Conservation (phyloP, 2,329 filamentous ascomycete genomes). For the Penicillium sclerotiorum region DNA sequence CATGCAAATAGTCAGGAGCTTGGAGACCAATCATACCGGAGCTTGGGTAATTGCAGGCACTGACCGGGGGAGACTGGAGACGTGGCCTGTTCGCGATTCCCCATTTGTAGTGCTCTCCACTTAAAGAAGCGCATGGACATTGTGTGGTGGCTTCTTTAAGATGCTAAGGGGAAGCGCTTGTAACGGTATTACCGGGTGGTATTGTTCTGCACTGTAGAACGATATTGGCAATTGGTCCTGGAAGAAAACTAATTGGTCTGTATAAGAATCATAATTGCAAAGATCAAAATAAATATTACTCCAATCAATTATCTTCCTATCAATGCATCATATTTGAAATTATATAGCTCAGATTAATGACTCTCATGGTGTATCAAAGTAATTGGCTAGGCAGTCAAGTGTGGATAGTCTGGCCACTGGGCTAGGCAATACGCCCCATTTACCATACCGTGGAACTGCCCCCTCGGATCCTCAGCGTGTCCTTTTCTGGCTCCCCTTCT, state of each 20-base stretch:
- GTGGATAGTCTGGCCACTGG: background rate
- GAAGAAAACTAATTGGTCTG: too few species aligned
- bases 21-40: conserved; percentile 1
- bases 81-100: conserved; percentile 28
- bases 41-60: conserved; percentile 3
- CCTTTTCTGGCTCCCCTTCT: conserved; percentile 26
- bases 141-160: conserved; percentile 5
- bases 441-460: conserved; percentile 6
- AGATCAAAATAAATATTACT: too few species aligned
- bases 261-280: background rate
- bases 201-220: background rate
- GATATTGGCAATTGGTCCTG: too few species aligned
- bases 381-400: too few species aligned
- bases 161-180: background rate
- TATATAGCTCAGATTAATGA: too few species aligned
- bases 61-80: conserved; percentile 23
- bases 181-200: background rate
- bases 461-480: conserved; percentile 21
- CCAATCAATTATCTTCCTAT: too few species aligned
- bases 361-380: too few species aligned
- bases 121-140: conserved; percentile 7
- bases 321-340: too few species aligned
- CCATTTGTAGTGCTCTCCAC: conserved; percentile 11
- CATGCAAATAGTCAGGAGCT: background rate
- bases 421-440: conserved; percentile 3